A percentile compares a stretch with the other conserved stretches of the same genome.
Evolutionary conservation across 306 rosid genomes (phyloP).

Genomic region (Inga oerstediana): DNA sequence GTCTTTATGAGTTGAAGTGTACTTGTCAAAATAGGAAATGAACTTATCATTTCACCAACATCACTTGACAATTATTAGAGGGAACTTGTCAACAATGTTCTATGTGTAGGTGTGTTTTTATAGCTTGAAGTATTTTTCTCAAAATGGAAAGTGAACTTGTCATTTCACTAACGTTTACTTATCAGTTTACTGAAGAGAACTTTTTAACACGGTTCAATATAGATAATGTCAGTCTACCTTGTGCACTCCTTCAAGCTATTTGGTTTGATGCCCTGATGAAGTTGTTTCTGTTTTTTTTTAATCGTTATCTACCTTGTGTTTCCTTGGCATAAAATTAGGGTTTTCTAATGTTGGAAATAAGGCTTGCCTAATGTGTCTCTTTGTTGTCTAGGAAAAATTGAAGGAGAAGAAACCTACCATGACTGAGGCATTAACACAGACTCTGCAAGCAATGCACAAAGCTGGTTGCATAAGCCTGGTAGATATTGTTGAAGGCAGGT

Average conservation of each 20-base stretch:
- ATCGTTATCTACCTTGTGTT: background rate
- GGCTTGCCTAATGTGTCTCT: constrained; percentile 32
- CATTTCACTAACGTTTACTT: background rate
- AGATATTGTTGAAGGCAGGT: constrained; percentile 90
- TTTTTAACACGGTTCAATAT: background rate
- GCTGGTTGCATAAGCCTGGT: constrained; percentile 89
- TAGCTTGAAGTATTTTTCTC: background rate
- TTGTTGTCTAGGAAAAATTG: constrained; percentile 77
- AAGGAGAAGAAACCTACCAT: constrained; percentile 92
- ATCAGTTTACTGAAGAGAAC: background rate
- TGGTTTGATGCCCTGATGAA: background rate
- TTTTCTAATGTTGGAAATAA: constrained; percentile 15
- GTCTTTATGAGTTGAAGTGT: background rate
- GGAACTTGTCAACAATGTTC: background rate
- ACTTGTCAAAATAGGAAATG: background rate
- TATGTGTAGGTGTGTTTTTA: background rate
- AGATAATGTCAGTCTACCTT: background rate
- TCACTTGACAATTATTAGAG: background rate
- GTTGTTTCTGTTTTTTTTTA: background rate
- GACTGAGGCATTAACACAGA: constrained; percentile 72
- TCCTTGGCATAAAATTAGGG: constrained; percentile 2
- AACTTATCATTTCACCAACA: background rate
- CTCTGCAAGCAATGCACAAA: constrained; percentile 89
- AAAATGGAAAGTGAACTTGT: background rate
- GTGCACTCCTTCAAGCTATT: background rate